Evolutionary conservation across 352 stramenopile genomes (phyloP).

Genomic region (Phytopythium boreale): DNA sequence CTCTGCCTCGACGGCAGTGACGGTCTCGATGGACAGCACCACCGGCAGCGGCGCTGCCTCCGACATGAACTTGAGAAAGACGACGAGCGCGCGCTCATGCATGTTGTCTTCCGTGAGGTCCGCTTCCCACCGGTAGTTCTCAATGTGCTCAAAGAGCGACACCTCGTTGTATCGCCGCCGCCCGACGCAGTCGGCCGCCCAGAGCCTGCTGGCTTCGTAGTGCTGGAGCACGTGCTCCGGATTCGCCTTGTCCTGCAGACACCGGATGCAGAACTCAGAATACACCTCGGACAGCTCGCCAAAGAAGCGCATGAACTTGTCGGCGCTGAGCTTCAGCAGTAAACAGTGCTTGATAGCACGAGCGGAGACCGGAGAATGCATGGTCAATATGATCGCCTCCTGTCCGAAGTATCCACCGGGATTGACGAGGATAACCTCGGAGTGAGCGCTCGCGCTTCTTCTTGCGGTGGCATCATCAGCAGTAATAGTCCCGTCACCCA

Average conservation of each 20-base stretch:
- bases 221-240: slow-evolving; percentile 70
- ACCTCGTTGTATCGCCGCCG: slow-evolving; percentile 47
- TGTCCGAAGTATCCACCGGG: slow-evolving; percentile 68
- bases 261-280: slow-evolving; percentile 69
- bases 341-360: slow-evolving; percentile 43
- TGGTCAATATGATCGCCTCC: slow-evolving; percentile 55
- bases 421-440: slow-evolving; percentile 32
- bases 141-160: slow-evolving; percentile 57
- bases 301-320: slow-evolving; percentile 57
- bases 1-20: slow-evolving; percentile 42
- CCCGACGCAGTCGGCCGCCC: slow-evolving; percentile 51
- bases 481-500: not conserved
- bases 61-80: slow-evolving; percentile 57
- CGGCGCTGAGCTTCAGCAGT: slow-evolving; percentile 31
- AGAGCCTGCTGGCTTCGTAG: slow-evolving; percentile 57
- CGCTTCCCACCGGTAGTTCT: slow-evolving; percentile 61
- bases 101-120: slow-evolving; percentile 47
- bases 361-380: slow-evolving; percentile 29
- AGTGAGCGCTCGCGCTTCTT: not conserved
- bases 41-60: slow-evolving; percentile 32
- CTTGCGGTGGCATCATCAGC: not conserved
- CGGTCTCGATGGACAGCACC: slow-evolving; percentile 17
- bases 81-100: slow-evolving; percentile 49
- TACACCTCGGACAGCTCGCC: slow-evolving; percentile 47
- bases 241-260: slow-evolving; percentile 37